Evolutionary conservation across 352 stramenopile species (phyloP), one percentile per base, ranked within the genome.

Genomic region (Phytophthora macrochlamydospora): DNA sequence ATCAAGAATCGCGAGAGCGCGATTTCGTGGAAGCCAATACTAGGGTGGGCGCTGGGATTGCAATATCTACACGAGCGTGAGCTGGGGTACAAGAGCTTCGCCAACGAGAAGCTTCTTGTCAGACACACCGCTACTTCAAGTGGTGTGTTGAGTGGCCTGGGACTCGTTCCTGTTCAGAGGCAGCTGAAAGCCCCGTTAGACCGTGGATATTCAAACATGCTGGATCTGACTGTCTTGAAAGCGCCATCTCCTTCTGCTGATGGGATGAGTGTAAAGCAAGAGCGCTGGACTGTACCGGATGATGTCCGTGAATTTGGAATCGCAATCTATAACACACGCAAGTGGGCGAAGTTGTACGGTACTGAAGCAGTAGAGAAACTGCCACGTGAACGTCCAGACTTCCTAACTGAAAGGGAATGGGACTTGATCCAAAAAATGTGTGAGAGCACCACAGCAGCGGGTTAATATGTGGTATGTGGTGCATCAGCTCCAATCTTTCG

Each of bases 11-110:
- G 62, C 31, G 43, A 51, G 38, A 71, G 40, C 18, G 62, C 56
- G 14, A 52, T 68, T 29, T 68, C 62, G 18, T 75, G 65, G 61
- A 45, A 71, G 24, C 61, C 52, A 18, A 18, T 78, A 37, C 67
- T 67, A 13, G 70, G 64, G 11, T 73, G 59, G 61, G 70, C 70
- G 3, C 51, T 74, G 49, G 61, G 46, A 3, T 29, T 78, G n/a
- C 70, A 67, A 29, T 78, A 69, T n/a, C 40, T 78, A 2, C 70
- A 78, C 7, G 70, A 78, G 54, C 62, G 62, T 8, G 67, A 71
- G 44, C 62, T 75, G 18, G 62, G 56, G 12, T 71, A 75, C 62
- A 60, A 65, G 35, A 62, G 56, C 33, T 75, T 75, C 56, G 52
- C 53, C 24, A 53, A 75, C 12, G 60, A 28, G 13, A 64, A 53